Evolutionary conservation across 257 asterid species (phyloP).

Genomic region (Plantago ovata): DNA sequence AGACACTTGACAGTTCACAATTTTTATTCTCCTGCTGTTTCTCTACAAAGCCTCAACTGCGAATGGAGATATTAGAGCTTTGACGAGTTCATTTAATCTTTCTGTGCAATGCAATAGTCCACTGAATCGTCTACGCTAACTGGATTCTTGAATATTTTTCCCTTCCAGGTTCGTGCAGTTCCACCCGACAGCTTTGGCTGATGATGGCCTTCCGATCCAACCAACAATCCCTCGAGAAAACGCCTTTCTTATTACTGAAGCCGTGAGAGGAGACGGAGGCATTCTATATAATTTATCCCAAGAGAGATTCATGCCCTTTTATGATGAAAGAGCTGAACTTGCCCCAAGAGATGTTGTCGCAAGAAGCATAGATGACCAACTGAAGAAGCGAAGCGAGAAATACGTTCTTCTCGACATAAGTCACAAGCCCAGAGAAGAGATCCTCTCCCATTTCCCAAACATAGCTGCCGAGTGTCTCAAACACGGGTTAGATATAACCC

Average conservation of each 20-base stretch:
- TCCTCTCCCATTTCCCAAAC: constrained; percentile 89
- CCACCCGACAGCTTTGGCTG: constrained; percentile 98
- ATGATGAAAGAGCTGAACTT: constrained; percentile 86
- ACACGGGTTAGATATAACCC: constrained; percentile 86
- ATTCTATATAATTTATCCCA: constrained; percentile 68
- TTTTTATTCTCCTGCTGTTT: no score
- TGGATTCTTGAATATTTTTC: constrained; percentile 2
- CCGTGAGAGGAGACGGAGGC: constrained; percentile 98
- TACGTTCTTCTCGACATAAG: constrained; percentile 90
- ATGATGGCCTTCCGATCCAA: constrained; percentile 83
- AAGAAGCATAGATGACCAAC: constrained; percentile 93
- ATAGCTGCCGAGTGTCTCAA: constrained; percentile 86
- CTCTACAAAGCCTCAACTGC: no score
- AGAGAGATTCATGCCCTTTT: constrained; percentile 87
- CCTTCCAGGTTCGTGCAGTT: constrained; percentile 86
- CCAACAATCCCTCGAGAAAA: constrained; percentile 70
- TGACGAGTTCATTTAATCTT: neutral
- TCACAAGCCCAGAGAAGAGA: constrained; percentile 63
- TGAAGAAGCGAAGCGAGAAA: constrained; percentile 73
- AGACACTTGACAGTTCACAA: no score
- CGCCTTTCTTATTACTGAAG: constrained; percentile 90
- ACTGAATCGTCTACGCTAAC: neutral
- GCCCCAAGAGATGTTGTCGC: constrained; percentile 98
- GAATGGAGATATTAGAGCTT: no score
- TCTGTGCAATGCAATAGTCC: neutral